A percentile compares a stretch with the other conserved stretches of the same genome.
phyloP scores from a whole-genome alignment of 78 protist species.

The Neovahlkampfia damariscottae region DNA sequence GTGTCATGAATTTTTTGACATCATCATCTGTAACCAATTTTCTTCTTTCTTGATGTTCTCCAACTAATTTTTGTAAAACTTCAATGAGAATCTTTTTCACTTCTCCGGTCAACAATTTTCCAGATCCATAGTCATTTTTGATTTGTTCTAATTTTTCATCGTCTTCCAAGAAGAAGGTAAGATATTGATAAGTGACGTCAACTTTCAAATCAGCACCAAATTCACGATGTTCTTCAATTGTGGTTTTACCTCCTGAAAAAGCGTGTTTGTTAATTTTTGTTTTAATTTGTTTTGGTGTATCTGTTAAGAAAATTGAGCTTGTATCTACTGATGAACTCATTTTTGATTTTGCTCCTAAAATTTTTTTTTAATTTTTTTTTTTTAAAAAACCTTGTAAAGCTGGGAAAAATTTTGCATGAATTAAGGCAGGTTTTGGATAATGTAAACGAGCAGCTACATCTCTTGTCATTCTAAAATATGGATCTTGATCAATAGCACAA shows the following conservation, averaged over 20 bases:
- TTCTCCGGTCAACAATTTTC: conserved; percentile 74
- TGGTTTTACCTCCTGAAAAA: conserved; percentile 86
- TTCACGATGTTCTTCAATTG: conserved; percentile 84
- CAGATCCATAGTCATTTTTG: conserved; percentile 51
- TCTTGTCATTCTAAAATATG: conserved; percentile 96
- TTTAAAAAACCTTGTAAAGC: conserved; percentile 72
- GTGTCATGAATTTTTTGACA: conserved; percentile 18
- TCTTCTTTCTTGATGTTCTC: conserved; percentile 34
- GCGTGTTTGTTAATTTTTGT: conserved; percentile 80
- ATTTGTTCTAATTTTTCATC: conserved; percentile 66
- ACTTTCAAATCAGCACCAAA: conserved; percentile 67
- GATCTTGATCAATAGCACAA: conserved; percentile 98
- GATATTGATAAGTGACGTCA: conserved; percentile 80
- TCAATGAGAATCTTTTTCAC: conserved; percentile 58
- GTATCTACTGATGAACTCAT: conserved; percentile 76
- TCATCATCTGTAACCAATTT: conserved; percentile 27
- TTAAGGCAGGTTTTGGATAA: conserved; percentile 80
- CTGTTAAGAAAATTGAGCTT: conserved; percentile 83
- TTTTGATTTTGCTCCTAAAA: conserved; percentile 41
- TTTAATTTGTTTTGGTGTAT: conserved; percentile 76
- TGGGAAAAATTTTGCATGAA: conserved; percentile 92
- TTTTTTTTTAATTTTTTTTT: not conserved
- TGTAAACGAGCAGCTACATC: conserved; percentile 90
- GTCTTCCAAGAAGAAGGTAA: conserved; percentile 75
- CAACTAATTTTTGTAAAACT: conserved; percentile 25